Base-by-base conservation (phyloP, 441 rosid genomes). In the Daphne laureola region DNA sequence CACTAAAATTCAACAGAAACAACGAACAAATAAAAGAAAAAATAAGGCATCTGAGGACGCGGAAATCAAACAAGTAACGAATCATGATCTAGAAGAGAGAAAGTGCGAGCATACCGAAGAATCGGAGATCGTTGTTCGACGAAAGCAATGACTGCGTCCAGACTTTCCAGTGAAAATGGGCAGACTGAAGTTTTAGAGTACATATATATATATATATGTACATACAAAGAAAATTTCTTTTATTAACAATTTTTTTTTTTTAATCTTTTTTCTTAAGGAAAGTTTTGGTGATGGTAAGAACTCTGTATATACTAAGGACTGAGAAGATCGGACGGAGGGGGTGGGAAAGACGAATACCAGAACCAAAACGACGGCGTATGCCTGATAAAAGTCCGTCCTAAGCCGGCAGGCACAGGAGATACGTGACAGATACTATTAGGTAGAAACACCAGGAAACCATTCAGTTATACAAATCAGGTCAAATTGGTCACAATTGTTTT, bases 321-420 rank as follows among this genome's bases (percentile, higher is more conserved):
- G 38, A 31, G 25, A 21, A 21, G 38, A 9, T 31, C 38, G 38
- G 12, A 31, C 2, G 11, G 38, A 7, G 38, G 36, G 35, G 38
- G 38, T 31, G 11, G 7, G 43, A 13, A 14, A n/a, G 15, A 57
- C 13, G 21, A 35, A 53, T 57, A 57, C 50, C 41, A 1, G 40
- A 53, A n/a, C 13, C 7, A 41, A 61, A 46, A 64, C 68, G 70
- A 54, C 59, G 58, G 38, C 61, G 77, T 64, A 11, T 2, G 21
- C 11, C 8, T 41, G 53, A 14, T 16, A 54, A 55, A 55, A 38
- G 25, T 48, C 65, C 65, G 65, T 67, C 70, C 70, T 44, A 40
- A 64, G 74, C 73, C 77, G 74, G 77, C 77, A 55, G 62, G 51
- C 65, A 56, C 64, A 68, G 54, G 66, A 58, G 50, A 49, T 42